Conservation (phyloP, 2,329 filamentous ascomycete genomes). For the Sordariomycetes sp. region DNA sequence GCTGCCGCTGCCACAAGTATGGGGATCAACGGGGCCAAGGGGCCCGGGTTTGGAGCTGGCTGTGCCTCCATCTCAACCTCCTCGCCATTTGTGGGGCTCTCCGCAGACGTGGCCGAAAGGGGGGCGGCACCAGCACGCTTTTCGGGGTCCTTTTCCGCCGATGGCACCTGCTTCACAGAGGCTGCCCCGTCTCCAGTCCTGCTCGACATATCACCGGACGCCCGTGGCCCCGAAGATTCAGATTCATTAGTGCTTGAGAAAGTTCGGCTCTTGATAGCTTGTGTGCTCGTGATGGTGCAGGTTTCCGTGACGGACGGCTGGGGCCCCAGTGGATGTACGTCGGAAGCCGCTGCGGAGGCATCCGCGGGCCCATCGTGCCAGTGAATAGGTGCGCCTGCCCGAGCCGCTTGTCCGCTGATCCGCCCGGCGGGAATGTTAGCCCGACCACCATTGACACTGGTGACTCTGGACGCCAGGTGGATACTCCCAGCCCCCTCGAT, state of each 20-base stretch:
- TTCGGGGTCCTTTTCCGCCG: background rate
- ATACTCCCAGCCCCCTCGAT: background rate
- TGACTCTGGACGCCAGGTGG: background rate
- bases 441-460: background rate
- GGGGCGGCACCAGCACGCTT: background rate
- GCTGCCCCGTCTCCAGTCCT: background rate
- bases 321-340: background rate
- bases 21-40: too few relatives aligned
- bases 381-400: background rate
- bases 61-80: too few relatives aligned
- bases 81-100: background rate
- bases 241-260: background rate
- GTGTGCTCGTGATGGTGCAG: background rate
- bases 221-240: background rate
- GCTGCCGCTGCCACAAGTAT: too few relatives aligned
- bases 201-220: background rate
- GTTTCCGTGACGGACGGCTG: background rate
- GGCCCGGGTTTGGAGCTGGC: too few relatives aligned
- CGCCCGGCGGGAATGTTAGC: background rate
- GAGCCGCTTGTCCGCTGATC: background rate
- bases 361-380: background rate
- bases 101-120: background rate
- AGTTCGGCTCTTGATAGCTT: background rate
- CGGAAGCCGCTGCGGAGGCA: background rate
- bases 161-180: background rate